Conservation (phyloP, 208 protist species). For the Phytomonas sp. region DNA sequence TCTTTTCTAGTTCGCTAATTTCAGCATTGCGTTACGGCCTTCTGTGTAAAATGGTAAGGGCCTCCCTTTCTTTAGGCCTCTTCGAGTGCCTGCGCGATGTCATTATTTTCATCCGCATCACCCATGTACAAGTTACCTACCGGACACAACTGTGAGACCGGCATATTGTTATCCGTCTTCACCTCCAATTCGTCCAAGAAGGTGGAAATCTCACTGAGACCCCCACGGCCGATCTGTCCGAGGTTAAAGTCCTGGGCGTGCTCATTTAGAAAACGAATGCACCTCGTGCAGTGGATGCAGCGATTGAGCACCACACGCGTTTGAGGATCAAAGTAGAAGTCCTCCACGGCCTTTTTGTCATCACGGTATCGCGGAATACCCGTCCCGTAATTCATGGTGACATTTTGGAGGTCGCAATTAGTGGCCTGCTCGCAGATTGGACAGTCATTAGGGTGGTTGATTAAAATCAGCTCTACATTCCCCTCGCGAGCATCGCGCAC, state of each 20-base stretch:
- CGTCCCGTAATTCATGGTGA: slow-evolving; percentile 89
- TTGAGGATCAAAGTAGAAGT: slow-evolving; percentile 95
- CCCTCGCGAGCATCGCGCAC: slow-evolving; percentile 94
- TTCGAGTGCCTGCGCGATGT: slow-evolving; percentile 48
- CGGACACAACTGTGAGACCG: slow-evolving; percentile 82
- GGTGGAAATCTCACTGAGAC: slow-evolving; percentile 89
- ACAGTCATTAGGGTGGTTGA: slow-evolving; percentile 95
- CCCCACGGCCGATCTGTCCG: slow-evolving; percentile 92
- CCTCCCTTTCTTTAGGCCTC: slow-evolving; percentile 9
- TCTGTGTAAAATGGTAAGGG: not conserved
- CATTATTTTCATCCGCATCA: slow-evolving; percentile 83
- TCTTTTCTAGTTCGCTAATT: slow-evolving; percentile 3
- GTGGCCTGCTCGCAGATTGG: slow-evolving; percentile 96
- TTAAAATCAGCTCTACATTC: slow-evolving; percentile 95
- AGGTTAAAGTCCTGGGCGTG: slow-evolving; percentile 92
- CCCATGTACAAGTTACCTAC: slow-evolving; percentile 73
- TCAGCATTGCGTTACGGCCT: not conserved
- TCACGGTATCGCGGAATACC: slow-evolving; percentile 83
- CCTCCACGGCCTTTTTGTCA: slow-evolving; percentile 89
- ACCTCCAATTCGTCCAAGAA: slow-evolving; percentile 88
- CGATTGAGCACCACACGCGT: slow-evolving; percentile 94
- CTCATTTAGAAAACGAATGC: slow-evolving; percentile 93
- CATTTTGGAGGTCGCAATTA: slow-evolving; percentile 95
- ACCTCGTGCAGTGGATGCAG: slow-evolving; percentile 97
- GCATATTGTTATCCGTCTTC: slow-evolving; percentile 87